These are phyloP conservation scores for Balansia obtecta DNA, from an alignment of 2,329 filamentous ascomycete species.

Conservation along the genomic window DNA sequence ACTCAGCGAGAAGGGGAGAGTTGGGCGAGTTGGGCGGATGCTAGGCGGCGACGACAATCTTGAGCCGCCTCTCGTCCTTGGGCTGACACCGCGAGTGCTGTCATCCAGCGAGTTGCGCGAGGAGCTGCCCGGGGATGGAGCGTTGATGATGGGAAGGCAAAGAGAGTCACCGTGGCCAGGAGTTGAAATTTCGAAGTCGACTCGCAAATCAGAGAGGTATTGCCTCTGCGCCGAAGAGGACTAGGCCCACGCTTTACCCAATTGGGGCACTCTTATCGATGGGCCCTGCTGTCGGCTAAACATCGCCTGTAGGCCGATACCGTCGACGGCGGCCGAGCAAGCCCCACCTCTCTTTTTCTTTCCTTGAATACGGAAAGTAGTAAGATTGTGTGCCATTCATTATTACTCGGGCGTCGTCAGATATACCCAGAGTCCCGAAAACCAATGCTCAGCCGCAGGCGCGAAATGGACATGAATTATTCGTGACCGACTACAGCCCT, in stretches of 20 bases:
- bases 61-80: conserved; percentile 23
- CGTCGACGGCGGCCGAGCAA: neutral
- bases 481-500: neutral
- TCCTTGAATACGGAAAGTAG: neutral
- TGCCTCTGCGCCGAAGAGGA: conserved; percentile 21
- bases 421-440: no score
- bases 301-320: conserved; percentile 11
- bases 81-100: conserved; percentile 17
- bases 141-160: conserved; percentile 16
- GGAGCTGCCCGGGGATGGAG: conserved; percentile 19
- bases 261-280: conserved; percentile 21
- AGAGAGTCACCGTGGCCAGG: conserved; percentile 22
- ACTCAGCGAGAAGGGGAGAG: conserved; percentile 25
- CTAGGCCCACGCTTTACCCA: conserved; percentile 22
- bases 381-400: no score
- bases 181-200: conserved; percentile 34
- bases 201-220: conserved; percentile 26
- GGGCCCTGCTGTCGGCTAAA: conserved; percentile 22
- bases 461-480: neutral
- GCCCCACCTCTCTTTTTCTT: conserved; percentile 4
- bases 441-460: neutral
- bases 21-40: conserved; percentile 18
- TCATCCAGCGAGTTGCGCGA: conserved; percentile 23
- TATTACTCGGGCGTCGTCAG: neutral
- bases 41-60: conserved; percentile 16